Evolutionary conservation across 257 asterid species (phyloP).

Genomic region (Solanum bulbocastanum): DNA sequence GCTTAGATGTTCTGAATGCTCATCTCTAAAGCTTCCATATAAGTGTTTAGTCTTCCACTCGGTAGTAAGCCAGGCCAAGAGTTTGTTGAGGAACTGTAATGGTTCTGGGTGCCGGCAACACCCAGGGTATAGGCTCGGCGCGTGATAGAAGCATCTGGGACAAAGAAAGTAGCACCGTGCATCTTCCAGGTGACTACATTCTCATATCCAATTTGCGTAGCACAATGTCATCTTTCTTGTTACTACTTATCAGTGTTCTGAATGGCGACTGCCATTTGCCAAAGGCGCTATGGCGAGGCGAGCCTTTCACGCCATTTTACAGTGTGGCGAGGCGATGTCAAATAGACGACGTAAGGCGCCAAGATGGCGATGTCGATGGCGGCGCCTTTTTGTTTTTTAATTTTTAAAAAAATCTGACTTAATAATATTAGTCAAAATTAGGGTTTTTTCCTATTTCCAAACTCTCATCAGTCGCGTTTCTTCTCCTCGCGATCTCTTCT

Average conservation of each 20-base stretch:
- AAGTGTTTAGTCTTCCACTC: neutral
- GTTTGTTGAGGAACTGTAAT: neutral
- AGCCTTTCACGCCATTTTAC: too few species aligned
- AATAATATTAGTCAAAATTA: too few species aligned
- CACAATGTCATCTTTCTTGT: neutral
- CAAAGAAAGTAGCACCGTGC: neutral
- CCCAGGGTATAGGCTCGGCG: neutral
- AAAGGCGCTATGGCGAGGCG: too few species aligned
- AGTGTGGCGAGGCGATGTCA: too few species aligned
- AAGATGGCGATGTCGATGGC: too few species aligned
- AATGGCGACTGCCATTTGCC: too few species aligned
- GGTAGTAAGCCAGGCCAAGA: neutral
- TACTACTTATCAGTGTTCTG: neutral
- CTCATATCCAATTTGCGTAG: neutral
- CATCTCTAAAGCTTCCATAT: neutral
- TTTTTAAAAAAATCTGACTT: too few species aligned
- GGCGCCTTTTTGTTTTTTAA: too few species aligned
- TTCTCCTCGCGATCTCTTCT: too few species aligned
- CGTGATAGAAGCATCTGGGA: neutral
- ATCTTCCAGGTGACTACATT: neutral
- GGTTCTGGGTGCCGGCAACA: neutral
- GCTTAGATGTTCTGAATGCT: neutral
- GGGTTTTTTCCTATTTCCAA: too few species aligned
- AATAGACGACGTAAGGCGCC: too few species aligned
- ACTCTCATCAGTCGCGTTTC: too few species aligned